phyloP scores from a whole-genome alignment of 768 basidiomycete genomes.

The Pholiota molesta region DNA sequence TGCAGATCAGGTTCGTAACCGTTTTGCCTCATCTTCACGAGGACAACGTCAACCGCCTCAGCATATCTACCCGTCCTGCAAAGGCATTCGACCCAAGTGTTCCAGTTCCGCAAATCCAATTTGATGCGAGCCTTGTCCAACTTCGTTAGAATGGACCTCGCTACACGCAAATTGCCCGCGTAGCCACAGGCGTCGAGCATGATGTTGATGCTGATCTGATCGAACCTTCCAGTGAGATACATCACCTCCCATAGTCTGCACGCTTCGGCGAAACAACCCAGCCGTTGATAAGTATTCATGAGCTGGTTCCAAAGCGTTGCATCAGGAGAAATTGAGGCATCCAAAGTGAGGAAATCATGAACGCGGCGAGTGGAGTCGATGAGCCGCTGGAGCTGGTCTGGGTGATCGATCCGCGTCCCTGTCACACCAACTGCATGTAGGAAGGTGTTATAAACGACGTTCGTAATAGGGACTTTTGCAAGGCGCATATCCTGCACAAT shows the following conservation, averaged over 20 bases:
- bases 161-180: conserved; percentile 52
- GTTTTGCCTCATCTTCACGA: conserved; percentile 62
- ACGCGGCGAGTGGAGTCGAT: conserved; percentile 58
- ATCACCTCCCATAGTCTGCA: conserved; percentile 82
- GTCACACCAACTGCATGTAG: conserved; percentile 55
- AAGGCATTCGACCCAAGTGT: conserved; percentile 84
- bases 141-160: conserved; percentile 56
- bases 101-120: conserved; percentile 75
- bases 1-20: conserved; percentile 51
- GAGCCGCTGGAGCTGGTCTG: conserved; percentile 33
- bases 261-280: conserved; percentile 70
- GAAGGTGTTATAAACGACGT: conserved; percentile 68
- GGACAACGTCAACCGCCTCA: conserved; percentile 67
- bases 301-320: conserved; percentile 75
- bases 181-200: conserved; percentile 85
- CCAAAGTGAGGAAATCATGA: conserved; percentile 79
- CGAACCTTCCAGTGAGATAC: conserved; percentile 57
- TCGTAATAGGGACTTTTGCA: conserved; percentile 58
- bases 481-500: conserved; percentile 82
- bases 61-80: conserved; percentile 68
- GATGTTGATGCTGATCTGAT: conserved; percentile 74
- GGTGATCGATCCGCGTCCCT: conserved; percentile 36
- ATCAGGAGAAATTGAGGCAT: conserved; percentile 76
- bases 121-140: conserved; percentile 50
- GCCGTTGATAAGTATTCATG: conserved; percentile 88